These are phyloP conservation scores for Penicillium simplicissimum DNA, from an alignment of 495 filamentous ascomycete species.

Conservation along the genomic window DNA sequence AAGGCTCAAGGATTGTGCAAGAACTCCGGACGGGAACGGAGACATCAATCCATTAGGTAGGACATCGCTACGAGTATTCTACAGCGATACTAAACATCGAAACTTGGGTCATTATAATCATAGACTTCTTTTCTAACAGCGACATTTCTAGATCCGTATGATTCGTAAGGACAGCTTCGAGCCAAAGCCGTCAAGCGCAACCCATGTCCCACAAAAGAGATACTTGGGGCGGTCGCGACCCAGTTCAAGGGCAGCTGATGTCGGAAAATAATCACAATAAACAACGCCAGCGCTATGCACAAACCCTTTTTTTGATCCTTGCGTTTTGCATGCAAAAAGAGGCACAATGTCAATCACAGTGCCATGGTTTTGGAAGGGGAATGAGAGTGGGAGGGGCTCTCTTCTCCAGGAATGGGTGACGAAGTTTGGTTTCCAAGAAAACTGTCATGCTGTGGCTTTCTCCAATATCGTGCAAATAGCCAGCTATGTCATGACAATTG, in stretches of 20 bases:
- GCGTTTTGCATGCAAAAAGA: slow-evolving; percentile 1
- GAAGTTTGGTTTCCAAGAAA: neutral
- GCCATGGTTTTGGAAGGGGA: neutral
- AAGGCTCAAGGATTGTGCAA: too few species aligned
- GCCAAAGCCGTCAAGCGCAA: neutral
- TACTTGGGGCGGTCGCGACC: neutral
- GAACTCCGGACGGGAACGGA: too few species aligned
- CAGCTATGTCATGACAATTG: neutral
- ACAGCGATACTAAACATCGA: neutral
- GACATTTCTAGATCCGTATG: neutral
- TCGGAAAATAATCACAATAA: slow-evolving; percentile 1
- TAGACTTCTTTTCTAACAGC: neutral
- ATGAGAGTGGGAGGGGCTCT: neutral
- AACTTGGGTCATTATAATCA: neutral
- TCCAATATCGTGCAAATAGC: neutral
- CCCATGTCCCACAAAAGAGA: neutral
- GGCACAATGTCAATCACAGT: neutral
- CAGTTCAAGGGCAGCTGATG: neutral
- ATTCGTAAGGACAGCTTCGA: neutral
- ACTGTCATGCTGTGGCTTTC: neutral
- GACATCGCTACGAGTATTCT: neutral
- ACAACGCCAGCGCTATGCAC: slow-evolving; percentile 7
- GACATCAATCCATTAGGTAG: neutral
- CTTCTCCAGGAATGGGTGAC: neutral
- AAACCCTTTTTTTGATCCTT: slow-evolving; percentile 5